Conservation (phyloP, 2,329 filamentous ascomycete species). For the Colletotrichum lentis region DNA sequence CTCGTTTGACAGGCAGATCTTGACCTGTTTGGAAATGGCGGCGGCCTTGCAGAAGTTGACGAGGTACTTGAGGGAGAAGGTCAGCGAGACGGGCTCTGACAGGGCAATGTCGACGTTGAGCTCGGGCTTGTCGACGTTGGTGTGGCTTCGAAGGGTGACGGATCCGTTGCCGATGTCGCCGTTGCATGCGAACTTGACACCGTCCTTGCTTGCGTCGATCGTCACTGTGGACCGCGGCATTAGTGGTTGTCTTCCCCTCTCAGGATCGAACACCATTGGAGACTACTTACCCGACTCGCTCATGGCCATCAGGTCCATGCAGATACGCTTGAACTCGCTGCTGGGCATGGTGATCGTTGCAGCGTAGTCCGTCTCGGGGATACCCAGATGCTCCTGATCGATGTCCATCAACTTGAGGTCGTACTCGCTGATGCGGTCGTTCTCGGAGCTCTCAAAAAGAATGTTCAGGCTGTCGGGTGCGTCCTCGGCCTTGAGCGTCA, state of each 20-base stretch:
- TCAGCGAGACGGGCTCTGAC: constrained; percentile 89
- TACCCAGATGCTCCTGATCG: constrained; percentile 98
- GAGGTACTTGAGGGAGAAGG: constrained; percentile 98
- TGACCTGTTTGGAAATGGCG: constrained; percentile 80
- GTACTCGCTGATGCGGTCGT: constrained; percentile 95
- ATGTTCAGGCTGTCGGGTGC: constrained; percentile 95
- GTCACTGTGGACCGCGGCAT: constrained; percentile 68
- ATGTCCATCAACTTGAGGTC: constrained; percentile 99
- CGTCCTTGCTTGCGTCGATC: constrained; percentile 96
- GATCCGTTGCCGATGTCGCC: constrained; percentile 97
- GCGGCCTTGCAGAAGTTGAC: constrained; percentile 99
- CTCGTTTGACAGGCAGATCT: constrained; percentile 93
- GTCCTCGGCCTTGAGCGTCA: constrained; percentile 98
- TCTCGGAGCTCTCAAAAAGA: constrained; percentile 88
- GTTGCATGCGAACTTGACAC: constrained; percentile 90
- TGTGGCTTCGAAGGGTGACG: constrained; percentile 89
- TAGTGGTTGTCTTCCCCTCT: background rate
- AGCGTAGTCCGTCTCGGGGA: constrained; percentile 98
- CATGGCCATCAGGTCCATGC: constrained; percentile 87
- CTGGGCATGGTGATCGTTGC: constrained; percentile 90
- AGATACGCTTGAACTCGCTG: constrained; percentile 92
- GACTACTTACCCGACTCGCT: constrained; percentile 85
- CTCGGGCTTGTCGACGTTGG: constrained; percentile 86
- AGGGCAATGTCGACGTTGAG: constrained; percentile 89
- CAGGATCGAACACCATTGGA: background rate